Percentiles rank a stretch among this genome's conserved stretches.
phyloP scores from a whole-genome alignment of 148 eudicot genomes.

The Camellia japonica region DNA sequence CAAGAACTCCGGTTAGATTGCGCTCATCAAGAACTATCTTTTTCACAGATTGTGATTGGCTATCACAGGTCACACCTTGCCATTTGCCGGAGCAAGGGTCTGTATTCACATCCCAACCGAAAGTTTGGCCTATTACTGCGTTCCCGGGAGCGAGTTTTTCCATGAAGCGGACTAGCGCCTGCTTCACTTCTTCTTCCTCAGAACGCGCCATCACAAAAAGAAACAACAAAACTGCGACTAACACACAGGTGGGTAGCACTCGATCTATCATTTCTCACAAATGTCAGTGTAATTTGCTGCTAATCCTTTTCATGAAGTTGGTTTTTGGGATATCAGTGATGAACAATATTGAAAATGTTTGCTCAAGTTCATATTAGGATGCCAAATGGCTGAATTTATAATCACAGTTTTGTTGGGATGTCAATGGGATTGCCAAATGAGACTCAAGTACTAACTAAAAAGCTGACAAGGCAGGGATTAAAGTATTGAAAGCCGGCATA shows the following conservation, averaged over 20 bases:
- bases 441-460: background rate
- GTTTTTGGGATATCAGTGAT: background rate
- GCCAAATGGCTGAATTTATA: constrained; percentile 11
- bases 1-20: constrained; percentile 27
- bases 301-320: background rate
- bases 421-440: background rate
- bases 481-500: background rate
- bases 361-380: background rate
- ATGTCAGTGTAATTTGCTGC: background rate
- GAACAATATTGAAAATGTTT: background rate
- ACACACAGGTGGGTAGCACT: background rate
- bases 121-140: background rate
- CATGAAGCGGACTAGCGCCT: constrained; percentile 35
- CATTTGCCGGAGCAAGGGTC: constrained; percentile 15
- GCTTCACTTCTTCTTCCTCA: constrained; percentile 24
- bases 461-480: background rate
- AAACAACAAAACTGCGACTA: constrained; percentile 3
- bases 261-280: background rate
- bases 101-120: constrained; percentile 27
- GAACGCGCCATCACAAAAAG: constrained; percentile 13
- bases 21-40: constrained; percentile 26
- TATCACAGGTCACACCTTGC: constrained; percentile 14
- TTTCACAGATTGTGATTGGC: constrained; percentile 4
- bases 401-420: background rate
- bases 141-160: constrained; percentile 28